These are phyloP conservation scores for Intubia oerlemansii DNA, from an alignment of 2,329 filamentous ascomycete species.

Conservation along the genomic window DNA sequence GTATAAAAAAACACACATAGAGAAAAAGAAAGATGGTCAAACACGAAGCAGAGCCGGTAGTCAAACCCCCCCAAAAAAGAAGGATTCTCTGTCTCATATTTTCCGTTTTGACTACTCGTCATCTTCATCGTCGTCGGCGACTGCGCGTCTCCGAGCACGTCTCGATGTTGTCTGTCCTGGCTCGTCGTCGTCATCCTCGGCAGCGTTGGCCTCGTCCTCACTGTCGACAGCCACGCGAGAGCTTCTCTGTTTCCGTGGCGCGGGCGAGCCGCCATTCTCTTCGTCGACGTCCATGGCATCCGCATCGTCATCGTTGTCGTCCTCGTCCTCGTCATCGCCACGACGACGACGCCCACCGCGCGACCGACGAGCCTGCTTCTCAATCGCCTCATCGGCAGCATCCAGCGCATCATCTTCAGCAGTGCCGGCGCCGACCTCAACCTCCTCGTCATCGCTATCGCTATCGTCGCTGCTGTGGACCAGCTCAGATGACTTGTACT, in stretches of 20 bases:
- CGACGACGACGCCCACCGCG: constrained; percentile 4
- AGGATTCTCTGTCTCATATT: too few relatives aligned
- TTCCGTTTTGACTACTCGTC: constrained; percentile 3
- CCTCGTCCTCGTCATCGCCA: constrained; percentile 11
- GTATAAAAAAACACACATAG: too few relatives aligned
- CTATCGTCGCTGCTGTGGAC: constrained; percentile 54
- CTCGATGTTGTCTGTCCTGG: constrained; percentile 2
- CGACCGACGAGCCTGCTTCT: constrained; percentile 9
- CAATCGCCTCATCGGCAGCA: constrained; percentile 17
- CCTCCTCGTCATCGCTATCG: constrained; percentile 12
- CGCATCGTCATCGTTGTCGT: constrained; percentile 14
- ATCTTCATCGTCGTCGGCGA: constrained; percentile 5
- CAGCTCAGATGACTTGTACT: constrained; percentile 74
- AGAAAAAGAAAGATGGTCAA: too few relatives aligned
- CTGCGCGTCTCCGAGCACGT: constrained; percentile 3
- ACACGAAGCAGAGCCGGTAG: too few relatives aligned
- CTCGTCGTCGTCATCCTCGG: constrained; percentile 3
- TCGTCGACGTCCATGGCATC: constrained; percentile 33
- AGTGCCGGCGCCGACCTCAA: neutral
- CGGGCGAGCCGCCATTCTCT: too few relatives aligned
- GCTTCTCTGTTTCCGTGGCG: too few relatives aligned
- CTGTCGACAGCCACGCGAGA: too few relatives aligned
- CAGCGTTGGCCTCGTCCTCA: constrained; percentile 11
- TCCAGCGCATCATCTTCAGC: constrained; percentile 8
- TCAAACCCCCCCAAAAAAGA: too few relatives aligned